Evolutionary conservation across 805 yeast genomes (phyloP).

Genomic region (Suhomyces prunicola): DNA sequence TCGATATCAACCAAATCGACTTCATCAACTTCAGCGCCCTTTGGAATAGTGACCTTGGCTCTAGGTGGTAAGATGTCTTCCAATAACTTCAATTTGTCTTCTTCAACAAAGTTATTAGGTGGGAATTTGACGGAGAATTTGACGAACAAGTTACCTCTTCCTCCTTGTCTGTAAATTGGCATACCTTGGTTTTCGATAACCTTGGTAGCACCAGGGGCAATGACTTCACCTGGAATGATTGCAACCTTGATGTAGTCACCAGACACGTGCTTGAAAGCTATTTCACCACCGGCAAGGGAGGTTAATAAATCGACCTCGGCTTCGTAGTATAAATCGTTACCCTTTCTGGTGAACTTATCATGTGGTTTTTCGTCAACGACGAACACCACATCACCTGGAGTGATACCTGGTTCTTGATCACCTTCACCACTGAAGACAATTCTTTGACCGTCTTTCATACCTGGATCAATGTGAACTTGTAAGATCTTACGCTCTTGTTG

Average conservation of each 20-base stretch:
- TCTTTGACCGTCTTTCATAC: constrained; percentile 93
- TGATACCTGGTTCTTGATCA: constrained; percentile 91
- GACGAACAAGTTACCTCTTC: constrained; percentile 81
- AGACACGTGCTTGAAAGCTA: constrained; percentile 83
- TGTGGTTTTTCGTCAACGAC: constrained; percentile 90
- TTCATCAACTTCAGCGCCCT: constrained; percentile 75
- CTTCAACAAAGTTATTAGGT: constrained; percentile 62
- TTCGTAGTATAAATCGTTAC: constrained; percentile 79
- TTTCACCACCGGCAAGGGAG: constrained; percentile 94
- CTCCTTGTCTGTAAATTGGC: constrained; percentile 91
- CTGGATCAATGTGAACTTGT: constrained; percentile 93
- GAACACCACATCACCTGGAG: constrained; percentile 96
- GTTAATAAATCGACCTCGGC: constrained; percentile 89
- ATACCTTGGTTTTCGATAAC: constrained; percentile 93
- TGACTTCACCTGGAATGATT: constrained; percentile 88
- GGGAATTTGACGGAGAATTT: constrained; percentile 93
- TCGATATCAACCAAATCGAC: constrained; percentile 68
- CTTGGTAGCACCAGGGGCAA: constrained; percentile 77
- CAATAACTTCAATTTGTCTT: constrained; percentile 68
- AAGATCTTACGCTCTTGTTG: constrained; percentile 84
- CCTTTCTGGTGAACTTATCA: constrained; percentile 77
- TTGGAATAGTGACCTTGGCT: constrained; percentile 58
- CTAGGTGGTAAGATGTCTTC: constrained; percentile 81
- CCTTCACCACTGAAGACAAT: constrained; percentile 93
- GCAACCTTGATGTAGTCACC: constrained; percentile 86